Evolutionary conservation across 148 eudicot genomes (phyloP).

Genomic region (Silene conica): DNA sequence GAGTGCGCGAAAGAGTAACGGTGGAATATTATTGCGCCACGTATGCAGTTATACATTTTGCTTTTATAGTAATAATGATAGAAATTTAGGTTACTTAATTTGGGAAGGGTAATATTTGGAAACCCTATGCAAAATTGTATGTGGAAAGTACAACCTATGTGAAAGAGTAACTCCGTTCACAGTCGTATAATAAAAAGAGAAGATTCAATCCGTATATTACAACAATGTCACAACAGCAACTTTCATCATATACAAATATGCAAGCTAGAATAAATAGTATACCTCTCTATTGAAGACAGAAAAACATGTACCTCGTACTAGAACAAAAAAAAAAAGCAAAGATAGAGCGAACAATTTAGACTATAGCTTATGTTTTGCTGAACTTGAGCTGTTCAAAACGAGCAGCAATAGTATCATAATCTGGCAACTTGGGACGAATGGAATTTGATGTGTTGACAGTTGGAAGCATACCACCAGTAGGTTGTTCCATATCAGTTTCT

Average conservation of each 20-base stretch:
- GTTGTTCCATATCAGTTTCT: slow-evolving; percentile 46
- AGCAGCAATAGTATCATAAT: slow-evolving; percentile 76
- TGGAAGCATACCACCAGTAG: slow-evolving; percentile 20
- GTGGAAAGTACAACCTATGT: no score
- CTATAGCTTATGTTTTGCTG: slow-evolving; percentile 32
- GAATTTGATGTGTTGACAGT: slow-evolving; percentile 20
- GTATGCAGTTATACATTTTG: no score
- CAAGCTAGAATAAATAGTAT: background rate
- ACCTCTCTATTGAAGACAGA: background rate
- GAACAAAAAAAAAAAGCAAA: background rate
- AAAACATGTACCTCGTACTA: slow-evolving; percentile 1
- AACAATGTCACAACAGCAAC: background rate
- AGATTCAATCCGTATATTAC: no score
- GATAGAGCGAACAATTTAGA: background rate
- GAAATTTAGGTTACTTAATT: no score
- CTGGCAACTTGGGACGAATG: slow-evolving; percentile 86
- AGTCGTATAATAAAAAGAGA: no score
- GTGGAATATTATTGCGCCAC: no score
- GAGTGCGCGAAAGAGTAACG: no score
- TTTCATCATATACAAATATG: slow-evolving; percentile 9
- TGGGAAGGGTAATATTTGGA: no score
- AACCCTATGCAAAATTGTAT: no score
- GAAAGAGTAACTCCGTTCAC: no score
- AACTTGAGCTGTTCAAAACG: slow-evolving; percentile 86
- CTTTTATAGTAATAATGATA: no score